Conservation (phyloP, 2,329 filamentous ascomycete species). For the Aureobasidium sp. region DNA sequence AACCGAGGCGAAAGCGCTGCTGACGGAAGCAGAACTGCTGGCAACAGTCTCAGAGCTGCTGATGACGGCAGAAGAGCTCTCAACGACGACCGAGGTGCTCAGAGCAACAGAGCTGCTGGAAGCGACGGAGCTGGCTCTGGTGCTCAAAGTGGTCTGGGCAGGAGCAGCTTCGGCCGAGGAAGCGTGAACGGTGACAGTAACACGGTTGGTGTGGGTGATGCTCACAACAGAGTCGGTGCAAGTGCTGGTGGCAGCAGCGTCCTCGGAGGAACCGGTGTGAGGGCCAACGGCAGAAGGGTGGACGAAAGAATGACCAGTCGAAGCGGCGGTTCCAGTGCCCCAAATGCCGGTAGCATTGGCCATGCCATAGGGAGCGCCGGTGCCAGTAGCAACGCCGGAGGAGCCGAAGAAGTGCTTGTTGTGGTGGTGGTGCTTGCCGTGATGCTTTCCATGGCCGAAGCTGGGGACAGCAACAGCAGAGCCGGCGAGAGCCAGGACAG, state of each 20-base stretch:
- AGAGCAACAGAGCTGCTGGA: not conserved
- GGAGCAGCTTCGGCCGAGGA: conserved; percentile 13
- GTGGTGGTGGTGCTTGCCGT: conserved; percentile 24
- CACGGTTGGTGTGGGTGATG: conserved; percentile 35
- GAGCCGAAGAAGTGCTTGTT: conserved; percentile 22
- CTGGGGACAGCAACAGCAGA: conserved; percentile 35
- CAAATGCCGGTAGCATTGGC: conserved; percentile 25
- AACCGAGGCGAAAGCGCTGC: not conserved
- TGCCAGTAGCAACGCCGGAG: conserved; percentile 21
- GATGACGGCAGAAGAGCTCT: conserved; percentile 19
- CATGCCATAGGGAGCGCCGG: conserved; percentile 23
- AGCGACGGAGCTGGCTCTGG: not conserved
- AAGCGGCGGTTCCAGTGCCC: conserved; percentile 21
- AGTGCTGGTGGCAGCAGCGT: conserved; percentile 21
- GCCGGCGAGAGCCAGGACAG: conserved; percentile 37
- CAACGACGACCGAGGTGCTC: not conserved
- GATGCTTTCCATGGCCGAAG: conserved; percentile 19
- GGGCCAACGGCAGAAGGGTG: conserved; percentile 19
- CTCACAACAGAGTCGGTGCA: conserved; percentile 24
- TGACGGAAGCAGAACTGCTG: not conserved
- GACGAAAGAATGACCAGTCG: conserved; percentile 17
- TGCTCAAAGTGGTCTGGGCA: conserved; percentile 5
- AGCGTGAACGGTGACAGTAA: conserved; percentile 35
- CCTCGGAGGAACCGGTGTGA: conserved; percentile 21
- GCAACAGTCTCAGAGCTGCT: not conserved